A percentile compares a stretch with the other conserved stretches of the same genome.
Conservation (phyloP, 1,284 basidiomycete species). For the Heterobasidion irregulare region DNA sequence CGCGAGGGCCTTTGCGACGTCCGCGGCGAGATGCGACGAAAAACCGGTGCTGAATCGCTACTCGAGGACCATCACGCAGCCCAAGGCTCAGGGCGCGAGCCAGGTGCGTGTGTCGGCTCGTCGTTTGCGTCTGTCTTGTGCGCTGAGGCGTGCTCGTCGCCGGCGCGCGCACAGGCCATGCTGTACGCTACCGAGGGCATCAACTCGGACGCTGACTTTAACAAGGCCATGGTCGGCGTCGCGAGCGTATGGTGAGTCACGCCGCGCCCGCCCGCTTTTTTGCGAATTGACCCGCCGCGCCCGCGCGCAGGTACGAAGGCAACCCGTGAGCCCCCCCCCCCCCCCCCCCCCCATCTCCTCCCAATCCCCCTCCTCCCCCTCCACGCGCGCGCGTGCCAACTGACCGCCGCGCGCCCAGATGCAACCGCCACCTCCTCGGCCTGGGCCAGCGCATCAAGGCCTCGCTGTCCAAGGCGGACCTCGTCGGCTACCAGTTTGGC, state of each 20-base stretch:
- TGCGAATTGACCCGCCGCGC: not conserved
- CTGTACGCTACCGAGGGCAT: conserved; percentile 93
- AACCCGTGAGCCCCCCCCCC: conserved; percentile 25
- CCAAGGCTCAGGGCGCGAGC: conserved; percentile 89
- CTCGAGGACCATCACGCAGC: conserved; percentile 77
- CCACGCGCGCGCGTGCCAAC: not conserved
- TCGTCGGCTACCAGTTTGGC: conserved; percentile 96
- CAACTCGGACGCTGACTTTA: conserved; percentile 68
- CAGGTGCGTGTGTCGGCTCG: conserved; percentile 43
- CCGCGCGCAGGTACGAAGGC: conserved; percentile 26
- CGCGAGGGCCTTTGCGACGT: conserved; percentile 29
- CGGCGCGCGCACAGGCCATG: conserved; percentile 64
- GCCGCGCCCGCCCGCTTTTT: not conserved
- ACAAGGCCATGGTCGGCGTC: conserved; percentile 94
- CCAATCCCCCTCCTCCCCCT: not conserved
- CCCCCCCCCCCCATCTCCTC: not conserved
- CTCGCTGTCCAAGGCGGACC: conserved; percentile 63
- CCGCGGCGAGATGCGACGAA: conserved; percentile 31
- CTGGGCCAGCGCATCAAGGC: conserved; percentile 83
- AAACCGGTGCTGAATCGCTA: conserved; percentile 73
- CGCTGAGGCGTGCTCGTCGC: not conserved
- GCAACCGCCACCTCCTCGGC: conserved; percentile 87
- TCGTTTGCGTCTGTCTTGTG: not conserved
- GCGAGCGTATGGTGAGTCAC: conserved; percentile 85
- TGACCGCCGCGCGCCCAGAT: conserved; percentile 37